Conservation (phyloP, 2,329 filamentous ascomycete species). For the Fusarium napiforme region DNA sequence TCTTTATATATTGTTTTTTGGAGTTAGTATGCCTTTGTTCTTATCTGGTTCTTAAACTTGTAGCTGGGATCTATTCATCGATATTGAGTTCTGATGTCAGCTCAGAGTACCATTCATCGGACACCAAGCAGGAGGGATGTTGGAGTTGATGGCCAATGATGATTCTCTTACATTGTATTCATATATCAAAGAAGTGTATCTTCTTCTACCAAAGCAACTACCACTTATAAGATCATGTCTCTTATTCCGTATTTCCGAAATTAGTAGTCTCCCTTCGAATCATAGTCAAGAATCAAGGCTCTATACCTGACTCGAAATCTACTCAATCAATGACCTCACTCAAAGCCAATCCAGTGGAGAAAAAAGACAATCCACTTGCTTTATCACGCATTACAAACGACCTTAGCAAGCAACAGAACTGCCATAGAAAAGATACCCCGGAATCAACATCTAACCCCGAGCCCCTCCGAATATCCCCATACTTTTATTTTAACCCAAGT, state of each 20-base stretch:
- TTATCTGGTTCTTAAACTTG: no score
- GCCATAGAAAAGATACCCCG: not conserved
- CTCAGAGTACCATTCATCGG: not conserved
- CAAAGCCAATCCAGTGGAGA: constrained; percentile 16
- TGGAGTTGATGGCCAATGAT: not conserved
- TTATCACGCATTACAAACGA: constrained; percentile 36
- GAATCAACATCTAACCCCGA: not conserved
- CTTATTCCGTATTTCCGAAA: not conserved
- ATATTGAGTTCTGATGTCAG: constrained; percentile 2
- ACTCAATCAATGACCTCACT: constrained; percentile 15
- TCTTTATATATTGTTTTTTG: no score
- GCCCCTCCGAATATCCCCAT: constrained; percentile 11
- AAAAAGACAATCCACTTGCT: constrained; percentile 26
- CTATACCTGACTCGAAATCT: constrained; percentile 6
- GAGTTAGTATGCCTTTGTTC: rapidly evolving
- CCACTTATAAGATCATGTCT: not conserved
- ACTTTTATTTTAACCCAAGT: constrained; percentile 6
- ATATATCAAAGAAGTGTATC: not conserved
- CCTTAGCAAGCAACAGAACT: constrained; percentile 9
- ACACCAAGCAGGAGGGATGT: rapidly evolving
- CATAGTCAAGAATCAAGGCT: not conserved
- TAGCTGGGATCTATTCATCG: not conserved
- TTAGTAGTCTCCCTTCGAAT: not conserved
- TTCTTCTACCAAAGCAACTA: not conserved
- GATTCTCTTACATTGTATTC: not conserved